Conservation (phyloP, 257 asterid species). For the Fraxinus excelsior region DNA sequence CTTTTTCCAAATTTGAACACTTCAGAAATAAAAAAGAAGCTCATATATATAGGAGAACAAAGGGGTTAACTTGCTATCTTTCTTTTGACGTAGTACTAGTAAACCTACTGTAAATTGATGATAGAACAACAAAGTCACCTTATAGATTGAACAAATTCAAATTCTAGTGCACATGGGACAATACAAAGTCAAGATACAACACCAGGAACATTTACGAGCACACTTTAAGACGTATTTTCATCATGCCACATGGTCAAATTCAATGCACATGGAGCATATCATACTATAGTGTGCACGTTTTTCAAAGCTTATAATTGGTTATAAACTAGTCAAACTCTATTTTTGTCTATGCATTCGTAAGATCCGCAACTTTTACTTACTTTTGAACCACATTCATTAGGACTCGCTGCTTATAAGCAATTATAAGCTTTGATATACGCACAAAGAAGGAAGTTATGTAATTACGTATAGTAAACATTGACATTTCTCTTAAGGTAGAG, state of each 20-base stretch:
- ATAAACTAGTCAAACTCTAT: no score
- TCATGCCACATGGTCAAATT: background rate
- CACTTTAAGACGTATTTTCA: background rate
- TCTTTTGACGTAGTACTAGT: background rate
- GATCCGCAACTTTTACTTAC: no score
- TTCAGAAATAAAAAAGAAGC: background rate
- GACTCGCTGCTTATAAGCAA: no score
- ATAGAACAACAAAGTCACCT: background rate
- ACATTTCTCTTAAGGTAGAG: background rate
- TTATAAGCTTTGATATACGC: no score
- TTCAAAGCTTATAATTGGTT: no score
- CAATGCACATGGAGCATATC: background rate
- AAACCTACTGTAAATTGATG: background rate
- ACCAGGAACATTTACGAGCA: background rate
- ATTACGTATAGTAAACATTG: background rate
- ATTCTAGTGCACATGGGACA: background rate
- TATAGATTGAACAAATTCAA: background rate
- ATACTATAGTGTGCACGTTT: no score
- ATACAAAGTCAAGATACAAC: background rate
- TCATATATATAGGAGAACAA: background rate
- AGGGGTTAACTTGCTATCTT: background rate
- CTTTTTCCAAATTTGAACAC: background rate
- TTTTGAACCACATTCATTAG: no score
- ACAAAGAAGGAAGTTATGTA: background rate
- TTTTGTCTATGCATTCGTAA: no score